phyloP scores from a whole-genome alignment of 2,329 filamentous ascomycete genomes.

The Trichoderma hamatum region DNA sequence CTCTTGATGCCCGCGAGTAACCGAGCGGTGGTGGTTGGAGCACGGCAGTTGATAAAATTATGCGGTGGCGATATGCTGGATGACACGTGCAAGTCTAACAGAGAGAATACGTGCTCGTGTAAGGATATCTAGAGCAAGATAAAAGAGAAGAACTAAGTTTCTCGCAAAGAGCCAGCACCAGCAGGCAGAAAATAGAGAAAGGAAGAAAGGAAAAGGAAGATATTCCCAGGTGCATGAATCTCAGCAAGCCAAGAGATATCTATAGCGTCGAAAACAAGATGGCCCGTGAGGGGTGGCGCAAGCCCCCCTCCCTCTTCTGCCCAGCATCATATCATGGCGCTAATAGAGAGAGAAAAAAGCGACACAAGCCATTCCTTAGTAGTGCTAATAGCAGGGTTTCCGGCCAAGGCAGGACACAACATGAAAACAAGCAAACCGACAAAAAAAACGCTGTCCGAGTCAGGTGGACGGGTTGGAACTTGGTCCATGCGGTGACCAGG shows the following conservation, averaged over 20 bases:
- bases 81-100: background rate
- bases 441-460: background rate
- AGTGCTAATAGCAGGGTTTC: background rate
- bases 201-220: background rate
- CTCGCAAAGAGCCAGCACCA: background rate
- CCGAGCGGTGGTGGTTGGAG: background rate
- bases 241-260: background rate
- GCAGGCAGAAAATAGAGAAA: background rate
- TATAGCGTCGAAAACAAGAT: background rate
- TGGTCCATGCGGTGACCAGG: background rate
- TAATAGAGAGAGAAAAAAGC: background rate
- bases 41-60: background rate
- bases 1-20: background rate
- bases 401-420: background rate
- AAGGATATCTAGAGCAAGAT: background rate
- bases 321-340: conserved; percentile 14
- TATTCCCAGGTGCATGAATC: background rate
- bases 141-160: background rate
- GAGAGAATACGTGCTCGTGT: background rate
- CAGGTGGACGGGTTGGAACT: background rate
- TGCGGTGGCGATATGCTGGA: background rate
- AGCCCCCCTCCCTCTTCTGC: background rate
- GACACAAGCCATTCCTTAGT: background rate
- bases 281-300: conserved; percentile 19
- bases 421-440: background rate